Base-by-base conservation (phyloP, 805 yeast genomes). In the Saccharomyces jurei region DNA sequence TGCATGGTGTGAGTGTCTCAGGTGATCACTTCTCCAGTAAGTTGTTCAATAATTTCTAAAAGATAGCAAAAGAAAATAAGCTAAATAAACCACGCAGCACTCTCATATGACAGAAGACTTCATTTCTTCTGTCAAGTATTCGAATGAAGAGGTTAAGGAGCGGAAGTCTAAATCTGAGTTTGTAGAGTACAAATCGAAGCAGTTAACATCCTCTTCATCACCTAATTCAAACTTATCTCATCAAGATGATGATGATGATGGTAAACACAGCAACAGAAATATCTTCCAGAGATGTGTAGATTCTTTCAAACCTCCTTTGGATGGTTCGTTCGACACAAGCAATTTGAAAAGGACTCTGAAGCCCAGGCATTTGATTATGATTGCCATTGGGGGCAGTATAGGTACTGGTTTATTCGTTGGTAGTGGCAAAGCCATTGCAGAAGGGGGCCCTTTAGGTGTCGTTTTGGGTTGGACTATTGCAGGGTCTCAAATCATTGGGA, bases 291-390 rank as follows among this genome's bases (percentile, higher is more conserved):
- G 62, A 30, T 28, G 50, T 36, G 53, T 58, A 10, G 62, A 58
- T 28, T 58, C 62, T 13, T 58, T 58, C 47, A 58, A 57, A 47
- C 60, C 62, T 2, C 62, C 62, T 8, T 36, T n/a, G 41, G 58
- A 58, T 49, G 62, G 62, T 10, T 58, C 62, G 44, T 58, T 56
- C 52, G 54, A 56, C 41, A 56, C 58, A n/a, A 41, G 56, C 21
- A 56, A 56, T 96, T 73, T 88, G 90, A 52, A 89, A 81, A 66
- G 94, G 78, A 57, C 91, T 85, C 74, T 92, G 92, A 73, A 94
- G 99, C 62, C 97, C 84, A 53, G 82, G 86, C 1, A 83, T 81
- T n/a, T 96, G 96, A 58, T 59, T 17, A 66, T 67, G 70, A 64
- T 67, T 47, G 67, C 71, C 17, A 65, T 67, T 29, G 71, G 71